Evolutionary conservation across 352 stramenopile genomes (phyloP).

Genomic region (Pythium angustatum): DNA sequence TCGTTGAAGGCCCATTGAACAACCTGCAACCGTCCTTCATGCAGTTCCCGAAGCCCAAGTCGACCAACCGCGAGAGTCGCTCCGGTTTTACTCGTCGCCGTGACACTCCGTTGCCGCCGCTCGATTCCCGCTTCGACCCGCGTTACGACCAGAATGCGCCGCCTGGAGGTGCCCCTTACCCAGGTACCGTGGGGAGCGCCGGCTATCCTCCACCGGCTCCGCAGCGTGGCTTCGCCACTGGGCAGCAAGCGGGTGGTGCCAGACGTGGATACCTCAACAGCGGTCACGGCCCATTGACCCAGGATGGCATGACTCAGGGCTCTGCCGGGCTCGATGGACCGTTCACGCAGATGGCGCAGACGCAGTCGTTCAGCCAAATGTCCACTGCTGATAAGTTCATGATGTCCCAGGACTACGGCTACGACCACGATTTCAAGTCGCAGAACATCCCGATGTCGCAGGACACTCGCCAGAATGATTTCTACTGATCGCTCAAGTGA

Average conservation of each 20-base stretch:
- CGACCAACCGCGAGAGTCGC: conserved; percentile 37
- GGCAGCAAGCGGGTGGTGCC: conserved; percentile 12
- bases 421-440: conserved; percentile 83
- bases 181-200: conserved; percentile 26
- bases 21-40: conserved; percentile 97
- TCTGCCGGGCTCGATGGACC: conserved; percentile 63
- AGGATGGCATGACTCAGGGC: conserved; percentile 71
- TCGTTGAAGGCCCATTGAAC: conserved; percentile 96
- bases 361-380: conserved; percentile 85
- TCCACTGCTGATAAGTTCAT: conserved; percentile 76
- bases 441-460: conserved; percentile 85
- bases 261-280: conserved; percentile 33
- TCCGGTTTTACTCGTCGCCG: conserved; percentile 50
- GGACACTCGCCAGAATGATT: conserved; percentile 60
- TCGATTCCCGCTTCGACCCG: conserved; percentile 86
- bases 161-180: conserved; percentile 15
- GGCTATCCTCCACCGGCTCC: conserved; percentile 44
- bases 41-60: conserved; percentile 91
- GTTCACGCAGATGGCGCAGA: conserved; percentile 80
- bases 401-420: conserved; percentile 85
- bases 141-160: conserved; percentile 63
- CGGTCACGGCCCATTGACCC: conserved; percentile 66
- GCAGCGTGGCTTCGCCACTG: conserved; percentile 34
- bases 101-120: conserved; percentile 50
- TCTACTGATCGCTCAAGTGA: conserved; percentile 56